Evolutionary conservation across 352 stramenopile species (phyloP).

Genomic region (Stephanocyclus meneghinianus): DNA sequence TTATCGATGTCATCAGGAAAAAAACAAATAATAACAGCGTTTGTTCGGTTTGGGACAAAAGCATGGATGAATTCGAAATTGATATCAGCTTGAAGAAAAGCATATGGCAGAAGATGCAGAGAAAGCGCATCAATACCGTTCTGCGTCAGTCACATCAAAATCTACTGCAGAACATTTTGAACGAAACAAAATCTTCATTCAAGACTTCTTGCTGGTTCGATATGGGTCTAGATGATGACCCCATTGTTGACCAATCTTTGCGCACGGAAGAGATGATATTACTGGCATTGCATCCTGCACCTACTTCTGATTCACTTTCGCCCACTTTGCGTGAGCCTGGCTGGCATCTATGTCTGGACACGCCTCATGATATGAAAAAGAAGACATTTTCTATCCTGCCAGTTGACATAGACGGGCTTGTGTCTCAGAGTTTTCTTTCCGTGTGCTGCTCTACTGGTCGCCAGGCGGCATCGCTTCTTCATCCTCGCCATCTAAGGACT

Average conservation of each 20-base stretch:
- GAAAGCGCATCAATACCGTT: constrained; percentile 25
- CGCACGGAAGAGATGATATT: constrained; percentile 61
- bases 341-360: constrained; percentile 60
- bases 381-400: constrained; percentile 53
- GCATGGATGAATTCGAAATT: neutral
- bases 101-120: constrained; percentile 28
- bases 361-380: constrained; percentile 19
- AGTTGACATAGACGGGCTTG: constrained; percentile 33
- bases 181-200: neutral
- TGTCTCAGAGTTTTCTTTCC: constrained; percentile 58
- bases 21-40: constrained; percentile 26
- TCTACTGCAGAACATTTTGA: constrained; percentile 17
- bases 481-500: constrained; percentile 51
- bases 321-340: constrained; percentile 56
- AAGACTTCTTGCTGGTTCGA: constrained; percentile 18
- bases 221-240: constrained; percentile 12
- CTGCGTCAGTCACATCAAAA: constrained; percentile 16
- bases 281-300: constrained; percentile 56
- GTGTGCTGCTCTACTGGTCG: constrained; percentile 60
- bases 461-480: constrained; percentile 58
- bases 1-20: constrained; percentile 34
- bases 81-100: constrained; percentile 26
- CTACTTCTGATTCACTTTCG: constrained; percentile 15
- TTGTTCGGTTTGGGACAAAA: constrained; percentile 8
- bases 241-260: constrained; percentile 12